Evolutionary conservation across 2,329 filamentous ascomycete genomes (phyloP).

Genomic region (Corynespora cassiicola): DNA sequence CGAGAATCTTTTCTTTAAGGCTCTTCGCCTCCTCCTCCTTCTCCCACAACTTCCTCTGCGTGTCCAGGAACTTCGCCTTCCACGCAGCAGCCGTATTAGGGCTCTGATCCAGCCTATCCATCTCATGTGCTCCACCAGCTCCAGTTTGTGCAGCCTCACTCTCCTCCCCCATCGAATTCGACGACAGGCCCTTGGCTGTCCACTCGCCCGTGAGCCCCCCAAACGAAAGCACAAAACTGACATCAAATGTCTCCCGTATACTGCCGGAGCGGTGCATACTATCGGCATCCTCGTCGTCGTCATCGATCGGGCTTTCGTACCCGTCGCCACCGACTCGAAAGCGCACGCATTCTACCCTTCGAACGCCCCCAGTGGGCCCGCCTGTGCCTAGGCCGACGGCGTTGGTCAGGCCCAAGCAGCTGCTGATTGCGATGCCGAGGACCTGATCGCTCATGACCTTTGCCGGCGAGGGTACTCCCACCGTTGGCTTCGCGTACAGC

Average conservation of each 20-base stretch:
- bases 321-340: constrained; percentile 50
- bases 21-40: constrained; percentile 39
- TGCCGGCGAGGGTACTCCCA: constrained; percentile 24
- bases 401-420: constrained; percentile 47
- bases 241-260: constrained; percentile 51
- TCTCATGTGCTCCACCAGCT: constrained; percentile 12
- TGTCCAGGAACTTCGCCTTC: constrained; percentile 42
- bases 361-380: constrained; percentile 38
- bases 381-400: constrained; percentile 47
- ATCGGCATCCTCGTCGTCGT: constrained; percentile 43
- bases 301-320: constrained; percentile 49
- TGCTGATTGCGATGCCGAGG: constrained; percentile 48
- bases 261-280: constrained; percentile 16
- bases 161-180: constrained; percentile 14
- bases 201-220: constrained; percentile 52
- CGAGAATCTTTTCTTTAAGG: constrained; percentile 46
- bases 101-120: constrained; percentile 15
- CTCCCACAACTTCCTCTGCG: constrained; percentile 42
- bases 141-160: constrained; percentile 7
- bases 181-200: constrained; percentile 47
- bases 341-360: constrained; percentile 49
- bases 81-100: constrained; percentile 30
- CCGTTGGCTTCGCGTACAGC: constrained; percentile 39
- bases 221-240: constrained; percentile 51
- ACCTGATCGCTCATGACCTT: constrained; percentile 44